Percentiles rank a stretch among this genome's conserved stretches.
Evolutionary conservation across 306 rosid genomes (phyloP).

Genomic region (Parietaria judaica): DNA sequence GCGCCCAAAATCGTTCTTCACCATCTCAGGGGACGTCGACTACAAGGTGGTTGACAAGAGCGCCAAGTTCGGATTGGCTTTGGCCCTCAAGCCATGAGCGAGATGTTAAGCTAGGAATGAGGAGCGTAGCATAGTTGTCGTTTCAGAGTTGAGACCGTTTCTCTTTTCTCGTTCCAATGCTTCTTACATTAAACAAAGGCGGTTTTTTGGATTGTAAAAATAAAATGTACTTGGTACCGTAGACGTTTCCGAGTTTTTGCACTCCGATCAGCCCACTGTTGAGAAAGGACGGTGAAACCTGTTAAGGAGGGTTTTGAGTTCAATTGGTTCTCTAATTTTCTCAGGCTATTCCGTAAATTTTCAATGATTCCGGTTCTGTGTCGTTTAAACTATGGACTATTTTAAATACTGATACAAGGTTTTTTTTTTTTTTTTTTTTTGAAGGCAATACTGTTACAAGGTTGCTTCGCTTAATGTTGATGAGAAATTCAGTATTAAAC

Average conservation of each 20-base stretch:
- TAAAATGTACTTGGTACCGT: constrained; percentile 19
- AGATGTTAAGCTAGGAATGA: constrained; percentile 28
- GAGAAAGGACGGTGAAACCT: constrained; percentile 18
- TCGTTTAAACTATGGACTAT: too few species aligned
- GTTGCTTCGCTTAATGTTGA: too few species aligned
- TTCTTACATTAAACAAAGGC: neutral
- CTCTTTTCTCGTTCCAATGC: constrained; percentile 2
- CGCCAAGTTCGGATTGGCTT: constrained; percentile 71
- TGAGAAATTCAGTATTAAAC: too few species aligned
- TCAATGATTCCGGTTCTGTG: neutral
- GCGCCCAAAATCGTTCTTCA: constrained; percentile 84
- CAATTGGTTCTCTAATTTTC: constrained; percentile 10
- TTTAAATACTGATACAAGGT: too few species aligned
- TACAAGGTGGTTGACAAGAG: constrained; percentile 80
- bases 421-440: too few species aligned
- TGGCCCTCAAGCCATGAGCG: constrained; percentile 79
- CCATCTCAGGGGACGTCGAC: constrained; percentile 91
- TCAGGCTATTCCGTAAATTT: neutral
- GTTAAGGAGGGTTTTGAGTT: constrained; percentile 12
- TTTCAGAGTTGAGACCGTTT: constrained; percentile 19
- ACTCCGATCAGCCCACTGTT: constrained; percentile 7
- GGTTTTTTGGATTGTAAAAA: constrained; percentile 32
- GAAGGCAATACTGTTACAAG: too few species aligned
- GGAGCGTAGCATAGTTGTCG: constrained; percentile 31
- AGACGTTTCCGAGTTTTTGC: constrained; percentile 9